Base-by-base conservation (phyloP, 176 grass and related monocot species). In the Cenchrus purpureus region DNA sequence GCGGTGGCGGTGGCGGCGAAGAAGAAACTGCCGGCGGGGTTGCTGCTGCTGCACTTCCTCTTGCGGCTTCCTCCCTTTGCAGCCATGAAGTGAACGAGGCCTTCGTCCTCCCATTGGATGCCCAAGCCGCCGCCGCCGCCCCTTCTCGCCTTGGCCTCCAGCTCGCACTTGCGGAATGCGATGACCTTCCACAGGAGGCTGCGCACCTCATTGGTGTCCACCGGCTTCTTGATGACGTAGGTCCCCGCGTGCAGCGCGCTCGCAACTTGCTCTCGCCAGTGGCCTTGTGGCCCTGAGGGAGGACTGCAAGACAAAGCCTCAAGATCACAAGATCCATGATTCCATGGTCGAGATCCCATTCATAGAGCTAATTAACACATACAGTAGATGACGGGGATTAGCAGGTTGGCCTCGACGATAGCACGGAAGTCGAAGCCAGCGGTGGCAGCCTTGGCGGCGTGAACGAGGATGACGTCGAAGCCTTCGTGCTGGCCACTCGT, bases 351-450 rank as follows among this genome's bases (percentile, higher is more conserved):
- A 40, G 37, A 40, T 40, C 37, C 37, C 37, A 40, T 40, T 40
- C 37, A 40, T 40, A 40, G 37, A 40, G 37, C 37, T 40, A 40
- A 40, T 40, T 40, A 40, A 40, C 37, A 9, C 51, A 4, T 53
- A 56, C 86, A 31, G 65, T 83, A 79, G 56, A 88, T 16, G 57
- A 88, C 80, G 0, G 86, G 86, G 48, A 88, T 56, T 65, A 1
- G 0, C 0, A 88, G 48, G 17, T 88, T 66, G 2, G 48, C 6
- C 74, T 83, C 74, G 22, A 88, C 5, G 50, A 83, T 72, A n/a
- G 16, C 56, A 0, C 46, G 34, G 5, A 88, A 78, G 66, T 88
- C 37, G 37, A 88, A 88, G 16, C 80, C 74, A 3, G 66, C 73
- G 34, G 55, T 16, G 11, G 81, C 16, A 12, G 7, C 46, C 74